phyloP scores from a whole-genome alignment of 768 basidiomycete genomes.

The Roridomyces roridus region DNA sequence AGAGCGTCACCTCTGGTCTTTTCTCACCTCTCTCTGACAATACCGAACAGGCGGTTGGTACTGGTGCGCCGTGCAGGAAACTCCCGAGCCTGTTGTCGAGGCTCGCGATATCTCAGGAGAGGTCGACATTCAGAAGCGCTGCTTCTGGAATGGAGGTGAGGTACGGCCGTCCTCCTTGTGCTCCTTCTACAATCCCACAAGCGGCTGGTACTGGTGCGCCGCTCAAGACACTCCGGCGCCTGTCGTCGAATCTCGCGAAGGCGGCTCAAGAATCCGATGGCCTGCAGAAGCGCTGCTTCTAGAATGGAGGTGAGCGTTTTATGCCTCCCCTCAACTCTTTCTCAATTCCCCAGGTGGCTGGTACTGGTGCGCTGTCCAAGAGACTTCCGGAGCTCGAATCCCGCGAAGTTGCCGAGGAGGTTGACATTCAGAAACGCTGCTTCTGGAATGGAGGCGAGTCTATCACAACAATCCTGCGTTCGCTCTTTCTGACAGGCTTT shows the following conservation, averaged over 20 bases:
- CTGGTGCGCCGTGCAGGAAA: not conserved
- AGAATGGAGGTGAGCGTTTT: not conserved
- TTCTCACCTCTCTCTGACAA: not conserved
- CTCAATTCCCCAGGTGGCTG: not conserved
- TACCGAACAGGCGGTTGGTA: not conserved
- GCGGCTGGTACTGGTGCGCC: not conserved
- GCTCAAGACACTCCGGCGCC: no score
- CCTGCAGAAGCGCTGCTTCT: not conserved
- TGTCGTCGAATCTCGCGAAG: not conserved
- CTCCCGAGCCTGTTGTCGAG: not conserved
- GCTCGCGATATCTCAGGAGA: not conserved
- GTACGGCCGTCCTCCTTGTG: not conserved
- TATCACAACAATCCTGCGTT: not conserved
- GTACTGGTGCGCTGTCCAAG: not conserved
- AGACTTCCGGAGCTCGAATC: not conserved
- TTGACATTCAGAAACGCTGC: not conserved
- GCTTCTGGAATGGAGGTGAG: not conserved
- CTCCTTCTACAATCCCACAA: not conserved
- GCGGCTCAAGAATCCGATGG: not conserved
- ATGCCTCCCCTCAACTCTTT: not conserved
- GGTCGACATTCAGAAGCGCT: not conserved
- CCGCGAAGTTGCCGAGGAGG: not conserved
- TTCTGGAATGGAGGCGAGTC: not conserved
- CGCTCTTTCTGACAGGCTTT: not conserved
- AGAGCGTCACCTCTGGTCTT: not conserved